Percentiles rank a stretch among this genome's conserved stretches.
These are phyloP conservation scores for Neoscytalidium dimidiatum DNA, from an alignment of 2,329 filamentous ascomycete genomes.

Conservation along the genomic window DNA sequence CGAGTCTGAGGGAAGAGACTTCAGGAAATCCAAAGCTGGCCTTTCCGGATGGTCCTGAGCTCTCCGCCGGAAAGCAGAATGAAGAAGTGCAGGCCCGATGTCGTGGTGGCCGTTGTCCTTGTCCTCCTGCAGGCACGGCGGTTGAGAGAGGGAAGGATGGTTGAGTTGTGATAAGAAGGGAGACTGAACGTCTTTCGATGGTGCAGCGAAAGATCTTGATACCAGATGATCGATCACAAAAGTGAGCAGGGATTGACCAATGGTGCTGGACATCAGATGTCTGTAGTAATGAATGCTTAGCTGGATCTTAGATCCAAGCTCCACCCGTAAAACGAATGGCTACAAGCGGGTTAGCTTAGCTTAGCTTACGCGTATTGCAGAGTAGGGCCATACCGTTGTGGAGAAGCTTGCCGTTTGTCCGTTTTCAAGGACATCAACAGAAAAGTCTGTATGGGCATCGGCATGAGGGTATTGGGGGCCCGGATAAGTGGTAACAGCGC, in stretches of 20 bases:
- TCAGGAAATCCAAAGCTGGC: constrained; percentile 16
- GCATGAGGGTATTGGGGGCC: not conserved
- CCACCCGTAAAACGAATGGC: constrained; percentile 16
- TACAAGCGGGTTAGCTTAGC: not conserved
- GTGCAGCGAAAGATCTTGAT: not conserved
- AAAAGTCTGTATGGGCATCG: constrained; percentile 12
- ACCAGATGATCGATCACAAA: not conserved
- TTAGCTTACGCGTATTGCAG: not conserved
- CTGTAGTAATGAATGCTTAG: constrained; percentile 4
- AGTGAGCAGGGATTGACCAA: constrained; percentile 6
- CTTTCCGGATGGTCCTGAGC: constrained; percentile 8
- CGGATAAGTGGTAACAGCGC: not conserved
- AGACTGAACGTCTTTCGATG: not conserved
- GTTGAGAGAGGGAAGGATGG: constrained; percentile 13
- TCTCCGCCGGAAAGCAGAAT: constrained; percentile 1
- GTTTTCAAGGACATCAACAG: constrained; percentile 15
- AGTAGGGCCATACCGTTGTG: not conserved
- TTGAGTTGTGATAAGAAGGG: constrained; percentile 2
- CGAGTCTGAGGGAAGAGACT: not conserved
- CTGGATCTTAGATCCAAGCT: constrained; percentile 5
- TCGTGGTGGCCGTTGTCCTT: not conserved
- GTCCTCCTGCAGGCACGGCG: constrained; percentile 9
- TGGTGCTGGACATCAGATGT: constrained; percentile 4
- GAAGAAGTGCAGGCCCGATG: constrained; percentile 2
- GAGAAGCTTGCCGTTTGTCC: constrained; percentile 11